Conservation (phyloP, 495 filamentous ascomycete genomes). For the Penicillium pancosmium region DNA sequence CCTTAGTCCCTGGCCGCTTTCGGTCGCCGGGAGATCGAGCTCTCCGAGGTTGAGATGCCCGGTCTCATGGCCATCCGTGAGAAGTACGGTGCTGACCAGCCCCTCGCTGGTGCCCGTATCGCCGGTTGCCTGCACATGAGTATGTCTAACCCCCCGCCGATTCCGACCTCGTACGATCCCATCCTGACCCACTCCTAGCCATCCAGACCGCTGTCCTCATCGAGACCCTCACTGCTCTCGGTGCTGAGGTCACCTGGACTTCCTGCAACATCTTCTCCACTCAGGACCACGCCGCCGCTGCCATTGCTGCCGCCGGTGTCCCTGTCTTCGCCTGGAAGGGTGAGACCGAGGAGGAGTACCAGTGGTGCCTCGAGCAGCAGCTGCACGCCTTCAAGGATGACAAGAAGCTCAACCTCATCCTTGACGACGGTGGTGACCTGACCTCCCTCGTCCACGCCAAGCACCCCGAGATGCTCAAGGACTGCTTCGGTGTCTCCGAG, state of each 20-base stretch:
- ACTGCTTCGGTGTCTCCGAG: conserved; percentile 97
- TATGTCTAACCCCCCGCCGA: conserved; percentile 37
- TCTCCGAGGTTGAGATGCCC: conserved; percentile 98
- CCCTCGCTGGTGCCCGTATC: conserved; percentile 86
- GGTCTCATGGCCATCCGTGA: conserved; percentile 93
- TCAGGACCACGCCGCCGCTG: conserved; percentile 97
- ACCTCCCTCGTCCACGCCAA: conserved; percentile 96
- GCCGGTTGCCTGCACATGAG: conserved; percentile 99
- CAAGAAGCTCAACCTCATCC: conserved; percentile 96
- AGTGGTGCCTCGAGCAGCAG: conserved; percentile 99
- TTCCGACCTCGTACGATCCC: conserved; percentile 6
- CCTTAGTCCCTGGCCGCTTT: conserved; percentile 86
- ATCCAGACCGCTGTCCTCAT: conserved; percentile 99
- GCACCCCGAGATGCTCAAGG: conserved; percentile 96
- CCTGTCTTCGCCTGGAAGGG: conserved; percentile 99
- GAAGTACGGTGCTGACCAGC: conserved; percentile 93
- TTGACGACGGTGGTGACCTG: conserved; percentile 97
- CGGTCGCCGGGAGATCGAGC: conserved; percentile 97
- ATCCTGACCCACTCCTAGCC: conserved; percentile 50
- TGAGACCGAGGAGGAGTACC: conserved; percentile 99
- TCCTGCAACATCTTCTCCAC: conserved; percentile 99
- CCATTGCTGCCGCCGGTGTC: conserved; percentile 90
- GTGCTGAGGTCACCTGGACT: conserved; percentile 97
- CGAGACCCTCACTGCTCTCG: conserved; percentile 90
- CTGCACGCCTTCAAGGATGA: conserved; percentile 93